Base-by-base conservation (phyloP, 2,329 filamentous ascomycete species). In the Hypomyces rosellus region DNA sequence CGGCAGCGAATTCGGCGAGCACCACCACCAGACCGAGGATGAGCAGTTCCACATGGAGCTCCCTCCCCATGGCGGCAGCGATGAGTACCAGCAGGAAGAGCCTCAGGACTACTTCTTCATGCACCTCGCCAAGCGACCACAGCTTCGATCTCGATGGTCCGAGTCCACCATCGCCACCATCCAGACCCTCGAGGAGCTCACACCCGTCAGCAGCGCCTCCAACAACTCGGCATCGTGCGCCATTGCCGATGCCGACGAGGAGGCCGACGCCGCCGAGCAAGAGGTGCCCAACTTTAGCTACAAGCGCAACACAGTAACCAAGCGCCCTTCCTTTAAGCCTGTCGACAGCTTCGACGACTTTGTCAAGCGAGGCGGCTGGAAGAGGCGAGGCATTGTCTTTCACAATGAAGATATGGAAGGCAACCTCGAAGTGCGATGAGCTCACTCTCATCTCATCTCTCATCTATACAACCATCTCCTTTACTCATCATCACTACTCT, bases 331-430 rank as follows among this genome's bases (percentile, higher is more conserved):
- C 12, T 65, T 71, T 61, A 63, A 64, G 57, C 63, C 65, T 9
- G 59, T 67, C 44, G 67, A 70, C 58, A 65, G 62, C 52, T 64
- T 73, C 55, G 69, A 73, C 44, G 63, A 72, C 56, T 69, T 70
- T 34, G 63, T 70, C 55, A 71, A 70, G 62, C 67, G 68, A 14
- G 68, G 69, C 36, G 69, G 71, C 34, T 73, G 70, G 71, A 73
- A 73, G 64, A 63, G 70, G 49, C 62, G 69, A 12, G 70, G 69
- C 45, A 66, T 73, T 39, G 62, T 72, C 60, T 72, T 73, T 50
- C 59, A 67, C 49, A 55, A 61, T 33, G 61, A 69, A 25, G 67
- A 69, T 36, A 49, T 53, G 22, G 50, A 41, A 12, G 16, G 38
- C 15, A 13, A 11, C 38, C 22, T 41, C 15, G 38, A 41, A 20